A percentile compares a stretch with the other conserved stretches of the same genome.
Evolutionary conservation across 495 filamentous ascomycete genomes (phyloP).

Genomic region (Mytilinidion resinicola): DNA sequence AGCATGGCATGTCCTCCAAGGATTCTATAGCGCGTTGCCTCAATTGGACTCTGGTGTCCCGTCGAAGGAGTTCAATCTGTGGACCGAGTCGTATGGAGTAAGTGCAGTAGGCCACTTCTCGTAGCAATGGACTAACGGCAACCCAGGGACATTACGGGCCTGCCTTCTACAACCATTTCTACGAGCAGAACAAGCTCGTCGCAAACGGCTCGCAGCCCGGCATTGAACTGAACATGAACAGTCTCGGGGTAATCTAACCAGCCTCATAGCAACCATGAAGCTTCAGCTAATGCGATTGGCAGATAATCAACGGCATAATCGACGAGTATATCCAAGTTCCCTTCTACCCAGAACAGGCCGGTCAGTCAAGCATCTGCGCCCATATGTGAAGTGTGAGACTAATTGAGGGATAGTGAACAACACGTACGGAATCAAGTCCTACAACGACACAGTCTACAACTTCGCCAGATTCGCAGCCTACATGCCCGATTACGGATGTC

Average conservation of each 20-base stretch:
- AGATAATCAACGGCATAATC: constrained; percentile 65
- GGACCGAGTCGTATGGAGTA: constrained; percentile 45
- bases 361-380: no score
- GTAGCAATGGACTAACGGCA: not conserved
- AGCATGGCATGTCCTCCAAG: constrained; percentile 44
- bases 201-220: constrained; percentile 42
- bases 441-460: constrained; percentile 52
- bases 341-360: constrained; percentile 60
- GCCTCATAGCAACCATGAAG: constrained; percentile 42
- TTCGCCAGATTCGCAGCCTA: constrained; percentile 44
- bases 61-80: constrained; percentile 55
- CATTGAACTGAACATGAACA: constrained; percentile 49
- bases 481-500: constrained; percentile 31
- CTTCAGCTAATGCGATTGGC: not conserved
- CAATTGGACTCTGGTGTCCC: constrained; percentile 35
- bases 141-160: constrained; percentile 10
- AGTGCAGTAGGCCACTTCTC: no score
- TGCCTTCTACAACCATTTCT: constrained; percentile 54
- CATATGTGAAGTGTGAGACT: no score
- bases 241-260: constrained; percentile 35
- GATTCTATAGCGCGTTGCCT: constrained; percentile 36
- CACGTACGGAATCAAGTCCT: constrained; percentile 62
- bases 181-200: constrained; percentile 53
- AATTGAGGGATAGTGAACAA: constrained; percentile 47
- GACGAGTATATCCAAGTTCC: constrained; percentile 64